Conservation (phyloP, 2,329 filamentous ascomycete species). For the Fusarium penzigii region DNA sequence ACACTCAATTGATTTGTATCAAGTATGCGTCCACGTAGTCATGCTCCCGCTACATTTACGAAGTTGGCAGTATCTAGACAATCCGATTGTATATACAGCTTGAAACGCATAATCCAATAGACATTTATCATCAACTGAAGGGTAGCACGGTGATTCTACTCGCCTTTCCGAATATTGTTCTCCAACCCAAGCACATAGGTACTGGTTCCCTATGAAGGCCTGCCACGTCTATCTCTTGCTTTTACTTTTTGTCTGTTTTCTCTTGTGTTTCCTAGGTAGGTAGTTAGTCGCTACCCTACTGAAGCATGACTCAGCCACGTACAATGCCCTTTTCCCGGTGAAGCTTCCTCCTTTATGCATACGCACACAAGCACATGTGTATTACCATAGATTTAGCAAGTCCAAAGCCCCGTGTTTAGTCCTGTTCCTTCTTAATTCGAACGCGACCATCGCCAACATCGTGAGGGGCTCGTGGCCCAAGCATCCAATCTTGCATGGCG, state of each 20-base stretch:
- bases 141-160: neutral
- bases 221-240: neutral
- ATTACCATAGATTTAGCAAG: neutral
- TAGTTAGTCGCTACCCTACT: neutral
- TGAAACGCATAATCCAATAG: neutral
- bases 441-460: constrained; percentile 30
- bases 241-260: neutral
- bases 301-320: neutral
- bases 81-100: neutral
- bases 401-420: constrained; percentile 3
- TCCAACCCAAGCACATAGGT: constrained; percentile 6
- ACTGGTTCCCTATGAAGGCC: constrained; percentile 13
- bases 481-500: constrained; percentile 98
- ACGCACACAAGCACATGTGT: neutral
- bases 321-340: no score
- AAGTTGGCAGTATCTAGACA: constrained; percentile 1
- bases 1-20: constrained; percentile 2
- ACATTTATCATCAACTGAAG: neutral
- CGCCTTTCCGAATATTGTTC: neutral
- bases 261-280: neutral
- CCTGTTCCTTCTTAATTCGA: constrained; percentile 34
- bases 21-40: constrained; percentile 5
- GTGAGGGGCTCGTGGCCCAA: constrained; percentile 73
- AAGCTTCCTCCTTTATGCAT: neutral
- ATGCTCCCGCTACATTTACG: constrained; percentile 8